phyloP scores from a whole-genome alignment of 148 eudicot species.

The Rheum nobile region DNA sequence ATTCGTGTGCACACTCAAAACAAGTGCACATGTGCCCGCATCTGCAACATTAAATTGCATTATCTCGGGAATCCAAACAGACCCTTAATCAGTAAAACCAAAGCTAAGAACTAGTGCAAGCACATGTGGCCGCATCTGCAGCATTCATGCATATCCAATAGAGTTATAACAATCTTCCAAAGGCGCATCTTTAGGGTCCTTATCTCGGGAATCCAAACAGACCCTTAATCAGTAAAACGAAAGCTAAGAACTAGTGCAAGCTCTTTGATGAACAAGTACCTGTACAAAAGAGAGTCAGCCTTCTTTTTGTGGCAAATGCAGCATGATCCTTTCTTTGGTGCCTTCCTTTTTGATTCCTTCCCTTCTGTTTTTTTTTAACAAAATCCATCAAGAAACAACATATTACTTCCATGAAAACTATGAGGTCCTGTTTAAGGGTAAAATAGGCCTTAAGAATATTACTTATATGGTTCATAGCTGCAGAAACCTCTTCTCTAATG shows the following conservation, averaged over 20 bases:
- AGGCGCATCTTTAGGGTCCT: background rate
- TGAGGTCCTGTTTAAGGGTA: background rate
- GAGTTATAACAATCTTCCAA: background rate
- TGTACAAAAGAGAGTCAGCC: conserved; percentile 64
- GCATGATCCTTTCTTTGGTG: conserved; percentile 33
- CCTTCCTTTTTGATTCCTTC: conserved; percentile 11
- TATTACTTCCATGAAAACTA: background rate
- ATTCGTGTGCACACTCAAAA: conserved; percentile 50
- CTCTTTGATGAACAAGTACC: conserved; percentile 24
- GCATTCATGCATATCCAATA: background rate
- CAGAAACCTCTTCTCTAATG: conserved; percentile 30
- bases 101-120: too few relatives aligned
- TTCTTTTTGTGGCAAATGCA: conserved; percentile 51
- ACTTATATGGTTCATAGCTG: conserved; percentile 28
- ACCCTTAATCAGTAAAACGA: background rate
- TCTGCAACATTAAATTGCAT: too few relatives aligned
- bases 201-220: too few relatives aligned
- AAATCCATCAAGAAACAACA: background rate
- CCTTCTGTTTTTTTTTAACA: conserved; percentile 7
- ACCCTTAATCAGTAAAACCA: too few relatives aligned
- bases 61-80: too few relatives aligned
- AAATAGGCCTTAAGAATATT: background rate
- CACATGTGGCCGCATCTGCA: conserved; percentile 96
- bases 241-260: background rate
- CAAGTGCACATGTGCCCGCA: conserved; percentile 98